A percentile compares a stretch with the other conserved stretches of the same genome.
Evolutionary conservation across 176 grass and related monocot species (phyloP).

Genomic region (Rhipidocladum racemiflorum): DNA sequence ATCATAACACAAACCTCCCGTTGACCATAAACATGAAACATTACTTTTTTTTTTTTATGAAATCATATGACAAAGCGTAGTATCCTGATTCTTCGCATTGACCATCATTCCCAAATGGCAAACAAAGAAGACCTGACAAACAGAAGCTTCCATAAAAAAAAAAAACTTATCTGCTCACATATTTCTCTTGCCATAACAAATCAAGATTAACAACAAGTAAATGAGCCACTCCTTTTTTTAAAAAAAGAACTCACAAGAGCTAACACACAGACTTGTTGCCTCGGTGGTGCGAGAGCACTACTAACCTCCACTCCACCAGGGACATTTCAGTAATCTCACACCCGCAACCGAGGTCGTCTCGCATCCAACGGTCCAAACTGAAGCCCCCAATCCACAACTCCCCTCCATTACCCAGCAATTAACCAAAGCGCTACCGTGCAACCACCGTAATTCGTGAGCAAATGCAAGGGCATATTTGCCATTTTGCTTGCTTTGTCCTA

Average conservation of each 20-base stretch:
- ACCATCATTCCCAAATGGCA: neutral
- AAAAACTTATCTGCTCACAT: neutral
- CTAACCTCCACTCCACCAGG: slow-evolving; percentile 25
- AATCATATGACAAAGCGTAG: neutral
- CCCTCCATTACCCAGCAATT: neutral
- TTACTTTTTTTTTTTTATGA: neutral
- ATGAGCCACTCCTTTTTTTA: neutral
- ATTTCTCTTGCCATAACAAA: slow-evolving; percentile 8
- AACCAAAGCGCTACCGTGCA: slow-evolving; percentile 15
- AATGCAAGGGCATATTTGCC: neutral
- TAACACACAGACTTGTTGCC: neutral
- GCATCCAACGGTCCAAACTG: slow-evolving; percentile 56
- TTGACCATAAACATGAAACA: neutral
- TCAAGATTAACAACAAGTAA: slow-evolving; percentile 13
- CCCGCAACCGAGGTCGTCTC: slow-evolving; percentile 9
- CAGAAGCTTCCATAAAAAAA: slow-evolving; percentile 1
- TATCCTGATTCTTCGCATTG: neutral
- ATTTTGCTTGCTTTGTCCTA: slow-evolving; percentile 18
- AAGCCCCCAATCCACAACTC: neutral
- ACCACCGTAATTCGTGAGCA: neutral
- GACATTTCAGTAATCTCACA: slow-evolving; percentile 26
- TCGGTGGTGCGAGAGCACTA: slow-evolving; percentile 39
- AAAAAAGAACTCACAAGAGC: neutral
- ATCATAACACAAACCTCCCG: neutral
- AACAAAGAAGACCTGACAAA: slow-evolving; percentile 21